These are phyloP conservation scores for Phoenix dactylifera DNA, from an alignment of 176 grass and related monocot species.

Conservation along the genomic window DNA sequence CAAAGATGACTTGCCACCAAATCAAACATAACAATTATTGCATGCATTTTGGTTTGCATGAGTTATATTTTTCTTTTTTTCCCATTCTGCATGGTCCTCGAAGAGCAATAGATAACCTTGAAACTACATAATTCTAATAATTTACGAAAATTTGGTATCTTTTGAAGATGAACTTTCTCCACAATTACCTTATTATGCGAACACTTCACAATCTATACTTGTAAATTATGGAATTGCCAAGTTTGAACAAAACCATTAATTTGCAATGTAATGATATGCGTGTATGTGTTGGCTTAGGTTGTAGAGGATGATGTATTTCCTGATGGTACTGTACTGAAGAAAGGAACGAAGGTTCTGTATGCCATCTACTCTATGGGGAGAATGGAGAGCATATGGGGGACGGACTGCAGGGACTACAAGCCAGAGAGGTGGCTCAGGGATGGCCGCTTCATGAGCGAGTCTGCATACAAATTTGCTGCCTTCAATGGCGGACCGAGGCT, in stretches of 20 bases:
- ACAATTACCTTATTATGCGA: no score
- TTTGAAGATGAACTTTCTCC: no score
- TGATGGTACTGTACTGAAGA: slow-evolving; percentile 80
- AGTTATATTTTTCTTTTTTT: no score
- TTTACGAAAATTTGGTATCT: no score
- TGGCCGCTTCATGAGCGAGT: slow-evolving; percentile 5
- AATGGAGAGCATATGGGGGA: slow-evolving; percentile 24
- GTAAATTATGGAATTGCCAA: background rate
- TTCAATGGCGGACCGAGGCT: slow-evolving; percentile 15
- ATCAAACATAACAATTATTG: no score
- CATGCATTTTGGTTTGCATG: no score
- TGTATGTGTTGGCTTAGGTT: slow-evolving; percentile 32
- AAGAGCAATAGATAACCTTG: no score
- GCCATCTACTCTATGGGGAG: slow-evolving; percentile 81
- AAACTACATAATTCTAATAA: no score
- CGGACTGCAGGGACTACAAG: slow-evolving; percentile 18
- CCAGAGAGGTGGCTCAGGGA: slow-evolving; percentile 17
- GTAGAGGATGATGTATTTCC: slow-evolving; percentile 95
- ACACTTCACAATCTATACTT: background rate
- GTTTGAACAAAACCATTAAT: background rate
- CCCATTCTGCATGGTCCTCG: no score
- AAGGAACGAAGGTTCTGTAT: slow-evolving; percentile 88
- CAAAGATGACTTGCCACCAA: no score
- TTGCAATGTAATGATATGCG: background rate
- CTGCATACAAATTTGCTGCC: slow-evolving; percentile 19